Conservation (phyloP, 1,139 yeast species). For the Lizanozyma gosingica region DNA sequence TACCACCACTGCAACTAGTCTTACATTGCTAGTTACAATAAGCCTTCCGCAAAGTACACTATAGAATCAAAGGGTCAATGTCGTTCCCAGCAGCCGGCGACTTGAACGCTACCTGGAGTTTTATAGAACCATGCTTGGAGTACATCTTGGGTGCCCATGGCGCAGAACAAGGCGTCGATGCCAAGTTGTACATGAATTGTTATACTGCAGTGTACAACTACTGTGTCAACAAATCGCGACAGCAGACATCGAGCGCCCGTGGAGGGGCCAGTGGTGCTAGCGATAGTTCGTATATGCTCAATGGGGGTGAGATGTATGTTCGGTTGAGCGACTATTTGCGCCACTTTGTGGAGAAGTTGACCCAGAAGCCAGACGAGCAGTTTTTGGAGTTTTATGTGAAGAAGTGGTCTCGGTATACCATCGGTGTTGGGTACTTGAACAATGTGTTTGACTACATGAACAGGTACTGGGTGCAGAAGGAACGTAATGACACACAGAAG, state of each 20-base stretch:
- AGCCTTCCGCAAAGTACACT: no score
- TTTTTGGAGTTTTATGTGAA: conserved; percentile 79
- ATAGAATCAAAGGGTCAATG: no score
- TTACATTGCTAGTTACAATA: no score
- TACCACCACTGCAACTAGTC: no score
- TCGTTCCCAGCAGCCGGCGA: conserved; percentile 27
- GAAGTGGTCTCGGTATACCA: conserved; percentile 82
- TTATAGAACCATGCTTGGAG: conserved; percentile 66
- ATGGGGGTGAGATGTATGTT: conserved; percentile 84
- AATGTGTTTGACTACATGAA: conserved; percentile 94
- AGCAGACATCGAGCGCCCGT: conserved; percentile 7
- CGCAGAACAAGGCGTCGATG: conserved; percentile 55
- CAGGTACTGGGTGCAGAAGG: conserved; percentile 96
- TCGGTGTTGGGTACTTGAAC: conserved; percentile 87
- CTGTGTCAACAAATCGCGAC: conserved; percentile 74
- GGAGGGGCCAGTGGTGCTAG: conserved; percentile 10
- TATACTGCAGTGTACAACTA: conserved; percentile 90
- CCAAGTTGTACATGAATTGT: conserved; percentile 63
- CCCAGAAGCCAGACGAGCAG: conserved; percentile 48
- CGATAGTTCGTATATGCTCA: conserved; percentile 38
- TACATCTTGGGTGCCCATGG: conserved; percentile 58
- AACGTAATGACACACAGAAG: conserved; percentile 89
- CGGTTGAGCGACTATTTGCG: conserved; percentile 61
- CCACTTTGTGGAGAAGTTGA: conserved; percentile 46
- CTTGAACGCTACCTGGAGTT: conserved; percentile 65